Percentiles rank a stretch among this genome's conserved stretches.
Conservation (phyloP, 495 filamentous ascomycete genomes). For the Tuber microsphaerosporum region DNA sequence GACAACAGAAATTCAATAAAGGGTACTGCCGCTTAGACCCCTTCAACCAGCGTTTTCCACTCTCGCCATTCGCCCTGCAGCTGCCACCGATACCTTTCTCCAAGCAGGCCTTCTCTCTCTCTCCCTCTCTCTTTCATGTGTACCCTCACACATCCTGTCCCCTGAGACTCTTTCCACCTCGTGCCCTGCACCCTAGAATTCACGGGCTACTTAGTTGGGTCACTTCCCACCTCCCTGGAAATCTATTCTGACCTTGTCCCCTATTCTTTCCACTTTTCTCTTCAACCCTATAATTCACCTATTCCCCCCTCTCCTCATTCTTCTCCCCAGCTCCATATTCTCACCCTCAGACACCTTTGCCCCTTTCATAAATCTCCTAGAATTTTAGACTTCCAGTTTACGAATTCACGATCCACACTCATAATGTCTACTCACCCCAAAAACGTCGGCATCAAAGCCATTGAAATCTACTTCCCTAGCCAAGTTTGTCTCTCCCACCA, state of each 20-base stretch:
- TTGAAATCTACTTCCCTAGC: constrained; percentile 95
- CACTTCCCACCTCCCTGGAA: background rate
- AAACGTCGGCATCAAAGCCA: constrained; percentile 99
- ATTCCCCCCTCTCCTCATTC: constrained; percentile 6
- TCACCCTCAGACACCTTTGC: background rate
- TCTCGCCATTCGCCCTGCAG: background rate
- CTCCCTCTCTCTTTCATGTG: background rate
- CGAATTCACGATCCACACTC: constrained; percentile 17
- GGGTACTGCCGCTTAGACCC: background rate
- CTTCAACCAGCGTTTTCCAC: background rate
- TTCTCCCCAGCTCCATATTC: background rate
- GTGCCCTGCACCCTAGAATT: constrained; percentile 2
- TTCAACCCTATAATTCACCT: background rate
- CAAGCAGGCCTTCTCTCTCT: background rate
- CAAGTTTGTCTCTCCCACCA: constrained; percentile 58
- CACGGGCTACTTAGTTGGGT: background rate
- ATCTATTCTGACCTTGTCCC: background rate
- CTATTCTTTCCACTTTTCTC: constrained; percentile 1
- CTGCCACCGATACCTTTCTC: constrained; percentile 8
- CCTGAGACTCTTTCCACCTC: constrained; percentile 3
- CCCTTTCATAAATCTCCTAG: background rate
- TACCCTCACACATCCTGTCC: background rate
- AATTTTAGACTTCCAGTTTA: constrained; percentile 30
- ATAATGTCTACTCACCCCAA: constrained; percentile 82
- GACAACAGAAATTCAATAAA: background rate